Evolutionary conservation across 2,329 filamentous ascomycete species (phyloP).

Genomic region (Paraconiothyrium sp.): DNA sequence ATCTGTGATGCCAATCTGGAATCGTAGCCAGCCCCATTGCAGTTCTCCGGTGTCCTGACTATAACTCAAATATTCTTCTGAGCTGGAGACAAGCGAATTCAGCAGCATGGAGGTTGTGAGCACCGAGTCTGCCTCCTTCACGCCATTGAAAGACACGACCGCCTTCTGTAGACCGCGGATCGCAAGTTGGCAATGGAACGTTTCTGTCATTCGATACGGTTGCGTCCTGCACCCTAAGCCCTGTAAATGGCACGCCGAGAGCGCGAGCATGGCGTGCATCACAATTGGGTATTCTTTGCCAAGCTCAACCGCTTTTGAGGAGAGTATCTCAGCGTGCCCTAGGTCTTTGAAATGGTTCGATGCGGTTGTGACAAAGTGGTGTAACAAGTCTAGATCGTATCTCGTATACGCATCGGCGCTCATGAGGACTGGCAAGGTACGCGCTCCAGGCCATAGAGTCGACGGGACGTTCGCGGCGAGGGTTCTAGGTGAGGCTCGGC

Average conservation of each 20-base stretch:
- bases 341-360: not conserved
- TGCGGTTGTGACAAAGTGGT: conserved; percentile 18
- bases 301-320: conserved; percentile 14
- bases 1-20: too few relatives aligned
- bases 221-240: conserved; percentile 14
- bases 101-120: conserved; percentile 25
- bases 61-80: not conserved
- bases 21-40: too few relatives aligned
- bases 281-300: conserved; percentile 21
- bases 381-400: conserved; percentile 19
- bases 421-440: conserved; percentile 1
- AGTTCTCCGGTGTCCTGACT: too few relatives aligned
- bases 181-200: conserved; percentile 21
- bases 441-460: not conserved
- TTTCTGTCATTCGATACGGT: conserved; percentile 18
- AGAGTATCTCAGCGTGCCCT: conserved; percentile 11
- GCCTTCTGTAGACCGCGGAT: conserved; percentile 20
- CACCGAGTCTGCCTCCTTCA: conserved; percentile 20
- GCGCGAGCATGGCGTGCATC: conserved; percentile 28
- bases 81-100: conserved; percentile 21
- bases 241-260: conserved; percentile 24
- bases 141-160: conserved; percentile 14
- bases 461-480: not conserved
- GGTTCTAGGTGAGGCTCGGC: not conserved
- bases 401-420: conserved; percentile 9